These are phyloP conservation scores for Ascoidea rubescens DNA, from an alignment of 805 yeast genomes.

Conservation along the genomic window DNA sequence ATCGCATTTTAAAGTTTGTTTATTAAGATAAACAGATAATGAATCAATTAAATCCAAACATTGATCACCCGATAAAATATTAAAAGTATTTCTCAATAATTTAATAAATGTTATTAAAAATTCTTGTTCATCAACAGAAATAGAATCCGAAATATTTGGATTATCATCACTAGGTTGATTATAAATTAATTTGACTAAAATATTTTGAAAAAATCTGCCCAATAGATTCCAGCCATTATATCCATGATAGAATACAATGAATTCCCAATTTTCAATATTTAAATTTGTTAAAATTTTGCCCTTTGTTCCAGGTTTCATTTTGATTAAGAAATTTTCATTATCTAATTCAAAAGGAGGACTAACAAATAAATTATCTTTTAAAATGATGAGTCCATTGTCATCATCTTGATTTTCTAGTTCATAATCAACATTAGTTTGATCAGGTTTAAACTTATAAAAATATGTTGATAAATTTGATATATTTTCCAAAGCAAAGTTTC, in stretches of 20 bases:
- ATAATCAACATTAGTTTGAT: constrained; percentile 22
- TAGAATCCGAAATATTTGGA: constrained; percentile 19
- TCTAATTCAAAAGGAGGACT: constrained; percentile 44
- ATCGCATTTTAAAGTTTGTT: constrained; percentile 10
- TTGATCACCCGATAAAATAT: constrained; percentile 24
- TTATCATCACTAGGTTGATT: constrained; percentile 87
- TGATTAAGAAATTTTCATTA: constrained; percentile 24
- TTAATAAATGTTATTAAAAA: constrained; percentile 17
- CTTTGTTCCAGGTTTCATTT: constrained; percentile 41
- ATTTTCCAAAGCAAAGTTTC: constrained; percentile 53
- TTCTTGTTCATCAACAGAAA: constrained; percentile 44
- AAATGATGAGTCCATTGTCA: constrained; percentile 36
- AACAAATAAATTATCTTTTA: constrained; percentile 33
- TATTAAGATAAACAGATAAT: constrained; percentile 3
- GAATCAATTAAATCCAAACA: constrained; percentile 37
- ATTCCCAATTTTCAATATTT: constrained; percentile 12
- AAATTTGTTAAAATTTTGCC: constrained; percentile 56
- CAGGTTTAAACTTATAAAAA: constrained; percentile 30
- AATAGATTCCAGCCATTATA: not conserved
- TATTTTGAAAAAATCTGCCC: constrained; percentile 21
- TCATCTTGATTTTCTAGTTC: constrained; percentile 24
- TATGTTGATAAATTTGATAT: constrained; percentile 46
- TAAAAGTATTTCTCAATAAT: constrained; percentile 19
- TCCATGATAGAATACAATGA: not conserved
- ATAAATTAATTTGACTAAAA: constrained; percentile 57